Percentiles rank a stretch among this genome's conserved stretches.
Conservation (phyloP, 1,139 yeast genomes). For the Suhomyces panamericanus region DNA sequence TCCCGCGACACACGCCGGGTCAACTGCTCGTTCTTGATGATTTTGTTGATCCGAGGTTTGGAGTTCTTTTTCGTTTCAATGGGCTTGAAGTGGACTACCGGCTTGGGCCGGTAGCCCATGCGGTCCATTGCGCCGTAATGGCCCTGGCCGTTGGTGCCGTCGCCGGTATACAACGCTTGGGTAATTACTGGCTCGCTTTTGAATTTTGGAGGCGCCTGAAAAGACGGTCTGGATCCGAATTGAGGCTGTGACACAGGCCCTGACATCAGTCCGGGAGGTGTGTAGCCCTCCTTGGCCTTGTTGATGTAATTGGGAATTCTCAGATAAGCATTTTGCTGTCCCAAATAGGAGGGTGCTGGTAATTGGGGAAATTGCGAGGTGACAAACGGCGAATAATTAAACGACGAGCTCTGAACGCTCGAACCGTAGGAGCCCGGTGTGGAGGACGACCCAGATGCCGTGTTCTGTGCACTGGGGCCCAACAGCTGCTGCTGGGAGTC, state of each 20-base stretch:
- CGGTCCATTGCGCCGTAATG: not conserved
- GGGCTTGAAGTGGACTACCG: constrained; percentile 30
- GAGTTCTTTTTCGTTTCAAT: constrained; percentile 38
- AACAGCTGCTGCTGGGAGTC: not conserved
- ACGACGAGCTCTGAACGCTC: not conserved
- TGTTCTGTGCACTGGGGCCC: not conserved
- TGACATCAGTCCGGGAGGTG: not conserved
- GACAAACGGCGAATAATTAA: constrained; percentile 2
- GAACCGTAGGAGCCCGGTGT: not conserved
- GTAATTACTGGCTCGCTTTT: constrained; percentile 9
- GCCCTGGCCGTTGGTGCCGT: not conserved
- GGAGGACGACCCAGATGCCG: not conserved
- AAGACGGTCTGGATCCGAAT: constrained; percentile 8
- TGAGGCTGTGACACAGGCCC: not conserved
- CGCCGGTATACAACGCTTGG: constrained; percentile 3
- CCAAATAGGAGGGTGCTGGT: constrained; percentile 2
- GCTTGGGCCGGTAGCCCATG: not conserved
- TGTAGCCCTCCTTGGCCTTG: constrained; percentile 1
- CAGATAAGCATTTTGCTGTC: constrained; percentile 4
- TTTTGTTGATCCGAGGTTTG: constrained; percentile 38
- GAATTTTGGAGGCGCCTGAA: constrained; percentile 11
- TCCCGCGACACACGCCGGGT: constrained; percentile 5
- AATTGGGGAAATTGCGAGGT: constrained; percentile 3
- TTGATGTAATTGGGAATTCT: constrained; percentile 1
- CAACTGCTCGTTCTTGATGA: constrained; percentile 17